Evolutionary conservation across 108 stramenopile genomes (phyloP), one percentile per base, ranked within the genome.

Genomic region (Schizochytrium sp.): DNA sequence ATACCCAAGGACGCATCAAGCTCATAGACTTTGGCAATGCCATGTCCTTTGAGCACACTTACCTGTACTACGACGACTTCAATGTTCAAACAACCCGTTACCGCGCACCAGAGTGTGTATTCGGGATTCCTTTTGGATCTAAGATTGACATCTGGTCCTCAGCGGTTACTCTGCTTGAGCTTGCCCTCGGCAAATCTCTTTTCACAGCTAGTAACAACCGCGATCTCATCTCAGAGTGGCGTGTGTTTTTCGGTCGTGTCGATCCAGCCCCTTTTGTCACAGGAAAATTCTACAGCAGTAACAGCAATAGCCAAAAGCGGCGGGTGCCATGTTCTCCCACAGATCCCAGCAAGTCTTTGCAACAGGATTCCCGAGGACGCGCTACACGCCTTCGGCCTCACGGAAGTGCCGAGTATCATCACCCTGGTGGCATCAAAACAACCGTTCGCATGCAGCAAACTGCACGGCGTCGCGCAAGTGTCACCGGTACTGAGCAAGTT

Each of bases 21-120:
- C 76, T 83, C 50, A 10, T 83, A 47, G 76, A 83, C 76, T 83
- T 83, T 83, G 76, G 76, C 17, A 83, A 83, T 53, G 76, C 76
- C 1, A 83, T 83, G 28, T 55, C 47, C 45, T 55, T 83, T 1
- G 15, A 5, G 38, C 50, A 83, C 76, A 53, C 53, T 7, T 83
- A 47, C 50, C 53, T 83, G 2, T 83, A 83, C 53, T 83, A 55
- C 28, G 76, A 83, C 47, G 50, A 47, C 76, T 83, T 83, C 55
- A 53, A 83, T 10, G 76, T 83, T 10, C 76, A 83, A 28, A 83
- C 76, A 47, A 49, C 53, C 13, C 76, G 76, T 10, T 83, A 83
- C 47, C 76, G 76, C 47, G 76, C 76, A 47, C 76, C 76, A 46
- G 76, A 83, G 53, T 49, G 47, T 3, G 50, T 83, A 0, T 83